Conservation (phyloP, 768 basidiomycete species). For the Lentinula guzmanii region DNA sequence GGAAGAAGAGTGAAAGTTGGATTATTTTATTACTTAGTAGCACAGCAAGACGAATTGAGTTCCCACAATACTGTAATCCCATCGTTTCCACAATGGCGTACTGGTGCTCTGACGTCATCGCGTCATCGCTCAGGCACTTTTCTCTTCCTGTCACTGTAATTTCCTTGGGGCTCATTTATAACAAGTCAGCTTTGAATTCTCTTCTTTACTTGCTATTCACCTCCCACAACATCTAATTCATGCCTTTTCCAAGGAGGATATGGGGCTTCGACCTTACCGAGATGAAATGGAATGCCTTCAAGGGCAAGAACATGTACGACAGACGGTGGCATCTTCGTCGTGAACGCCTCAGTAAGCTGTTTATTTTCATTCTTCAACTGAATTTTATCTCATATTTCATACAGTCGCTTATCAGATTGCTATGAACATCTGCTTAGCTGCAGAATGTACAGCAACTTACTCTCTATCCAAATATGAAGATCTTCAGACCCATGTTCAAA, state of each 20-base stretch:
- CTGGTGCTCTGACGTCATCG: neutral
- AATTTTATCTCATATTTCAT: neutral
- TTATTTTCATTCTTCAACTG: neutral
- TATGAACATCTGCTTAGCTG: conserved; percentile 25
- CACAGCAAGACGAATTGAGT: neutral
- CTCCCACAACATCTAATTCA: neutral
- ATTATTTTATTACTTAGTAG: neutral
- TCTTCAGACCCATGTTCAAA: conserved; percentile 22
- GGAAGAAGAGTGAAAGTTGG: neutral
- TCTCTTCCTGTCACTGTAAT: too few relatives aligned
- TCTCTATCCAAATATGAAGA: conserved; percentile 28
- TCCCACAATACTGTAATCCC: neutral
- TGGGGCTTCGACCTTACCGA: conserved; percentile 30
- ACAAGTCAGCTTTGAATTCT: neutral
- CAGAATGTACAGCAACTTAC: conserved; percentile 31
- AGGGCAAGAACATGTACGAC: conserved; percentile 24
- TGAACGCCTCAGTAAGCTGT: conserved; percentile 23
- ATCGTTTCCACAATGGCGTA: neutral
- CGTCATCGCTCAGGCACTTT: too few relatives aligned
- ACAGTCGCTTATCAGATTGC: conserved; percentile 16
- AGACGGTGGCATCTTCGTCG: conserved; percentile 23
- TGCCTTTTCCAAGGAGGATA: conserved; percentile 11
- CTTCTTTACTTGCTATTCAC: neutral
- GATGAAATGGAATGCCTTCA: conserved; percentile 26
- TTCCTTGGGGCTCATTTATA: too few relatives aligned